These are phyloP conservation scores for Entomophthora muscae DNA, from an alignment of 371 early-diverging fungal species.

Conservation along the genomic window DNA sequence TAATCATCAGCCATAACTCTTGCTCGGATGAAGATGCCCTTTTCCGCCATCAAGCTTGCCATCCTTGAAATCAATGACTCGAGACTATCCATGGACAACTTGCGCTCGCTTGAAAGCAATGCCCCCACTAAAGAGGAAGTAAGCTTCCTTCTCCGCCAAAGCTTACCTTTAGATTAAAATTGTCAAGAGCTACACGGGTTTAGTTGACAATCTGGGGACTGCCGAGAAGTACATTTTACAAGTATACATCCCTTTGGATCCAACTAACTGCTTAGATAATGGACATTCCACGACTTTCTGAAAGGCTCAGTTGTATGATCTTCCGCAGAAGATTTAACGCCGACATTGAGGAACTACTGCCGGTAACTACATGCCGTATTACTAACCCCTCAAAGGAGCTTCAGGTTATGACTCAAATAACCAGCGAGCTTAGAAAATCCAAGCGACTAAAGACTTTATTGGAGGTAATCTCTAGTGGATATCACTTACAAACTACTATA, in stretches of 20 bases:
- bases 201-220: slow-evolving; percentile 10
- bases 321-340: slow-evolving; percentile 47
- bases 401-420: slow-evolving; percentile 6
- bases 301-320: slow-evolving; percentile 51
- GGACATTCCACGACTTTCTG: slow-evolving; percentile 45
- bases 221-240: slow-evolving; percentile 14
- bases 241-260: slow-evolving; percentile 4
- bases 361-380: slow-evolving; percentile 16
- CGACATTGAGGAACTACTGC: slow-evolving; percentile 45
- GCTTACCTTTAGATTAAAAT: slow-evolving; percentile 12
- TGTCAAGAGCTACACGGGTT: slow-evolving; percentile 9
- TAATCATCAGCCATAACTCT: slow-evolving; percentile 38
- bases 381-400: slow-evolving; percentile 9
- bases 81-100: slow-evolving; percentile 28
- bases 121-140: slow-evolving; percentile 43
- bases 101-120: slow-evolving; percentile 33
- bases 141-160: background rate
- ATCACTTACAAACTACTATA: slow-evolving; percentile 10
- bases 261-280: slow-evolving; percentile 21
- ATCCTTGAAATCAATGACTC: slow-evolving; percentile 45
- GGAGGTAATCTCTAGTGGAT: slow-evolving; percentile 9
- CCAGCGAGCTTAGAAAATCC: slow-evolving; percentile 12
- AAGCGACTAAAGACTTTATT: slow-evolving; percentile 8
- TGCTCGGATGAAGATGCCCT: slow-evolving; percentile 41
- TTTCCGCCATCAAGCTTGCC: slow-evolving; percentile 41